Percentiles rank a stretch among this genome's conserved stretches.
These are phyloP conservation scores for Chrysanthemum makinoi DNA, from an alignment of 129 eudicot genomes.

Conservation along the genomic window DNA sequence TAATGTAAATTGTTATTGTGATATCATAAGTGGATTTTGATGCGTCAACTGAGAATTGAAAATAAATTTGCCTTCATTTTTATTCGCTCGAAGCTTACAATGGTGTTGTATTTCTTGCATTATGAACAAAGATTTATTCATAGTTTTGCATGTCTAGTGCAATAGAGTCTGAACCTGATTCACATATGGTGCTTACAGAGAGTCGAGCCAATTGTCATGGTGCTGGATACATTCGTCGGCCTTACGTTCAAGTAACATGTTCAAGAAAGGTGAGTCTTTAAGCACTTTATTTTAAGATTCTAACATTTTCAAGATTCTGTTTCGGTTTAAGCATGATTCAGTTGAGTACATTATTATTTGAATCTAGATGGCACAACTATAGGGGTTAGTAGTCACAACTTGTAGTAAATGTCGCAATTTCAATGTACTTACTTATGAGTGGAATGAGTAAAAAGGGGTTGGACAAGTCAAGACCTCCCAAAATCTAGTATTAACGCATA, in stretches of 20 bases:
- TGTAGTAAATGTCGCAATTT: background rate
- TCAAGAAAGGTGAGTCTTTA: constrained; percentile 40
- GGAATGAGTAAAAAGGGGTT: too few species aligned
- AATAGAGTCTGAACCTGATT: constrained; percentile 14
- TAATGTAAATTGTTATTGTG: background rate
- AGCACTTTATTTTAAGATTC: constrained; percentile 8
- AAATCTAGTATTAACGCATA: too few species aligned
- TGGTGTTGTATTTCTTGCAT: background rate
- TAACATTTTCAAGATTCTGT: constrained; percentile 9
- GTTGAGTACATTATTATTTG: background rate
- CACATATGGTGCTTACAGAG: constrained; percentile 37
- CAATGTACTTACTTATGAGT: too few species aligned
- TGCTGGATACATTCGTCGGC: constrained; percentile 44
- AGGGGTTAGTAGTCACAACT: background rate
- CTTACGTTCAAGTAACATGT: constrained; percentile 30
- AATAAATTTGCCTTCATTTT: constrained; percentile 9
- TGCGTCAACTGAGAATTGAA: constrained; percentile 12
- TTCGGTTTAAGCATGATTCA: background rate
- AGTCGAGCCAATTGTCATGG: constrained; percentile 19
- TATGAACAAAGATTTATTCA: background rate
- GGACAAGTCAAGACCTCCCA: too few species aligned
- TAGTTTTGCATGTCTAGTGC: constrained; percentile 8
- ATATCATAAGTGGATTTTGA: constrained; percentile 9
- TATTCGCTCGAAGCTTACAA: background rate
- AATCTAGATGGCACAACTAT: too few species aligned